Base-by-base conservation (phyloP, 208 protist species). In the Lotmaria passim region DNA sequence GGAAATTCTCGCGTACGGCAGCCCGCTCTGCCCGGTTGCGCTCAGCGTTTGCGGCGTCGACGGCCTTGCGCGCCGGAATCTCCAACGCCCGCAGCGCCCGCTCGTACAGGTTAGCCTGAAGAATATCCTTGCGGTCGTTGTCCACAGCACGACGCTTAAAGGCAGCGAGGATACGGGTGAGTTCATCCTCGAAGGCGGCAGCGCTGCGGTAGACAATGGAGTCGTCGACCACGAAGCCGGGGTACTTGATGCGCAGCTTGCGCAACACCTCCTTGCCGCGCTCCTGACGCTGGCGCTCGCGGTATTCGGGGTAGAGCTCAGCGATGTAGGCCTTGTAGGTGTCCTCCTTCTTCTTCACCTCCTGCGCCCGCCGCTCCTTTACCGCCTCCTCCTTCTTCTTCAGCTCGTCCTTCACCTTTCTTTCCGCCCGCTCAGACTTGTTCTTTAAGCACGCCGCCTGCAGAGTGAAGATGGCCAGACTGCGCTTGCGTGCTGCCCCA, bases 41-140 rank as follows among this genome's bases (percentile, higher is more conserved):
- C 59, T 90, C 86, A 7, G 74, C 79, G 52, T 93, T 83, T 31
- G 51, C 63, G 14, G 60, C 69, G 43, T 93, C 79, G 59, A 83
- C 51, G 44, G 69, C 79, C 55, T 82, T 83, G 57, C 86, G 83
- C 51, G 82, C 85, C 0, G 91, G 91, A 56, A 93, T 85, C 62
- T 96, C 88, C 21, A 84, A 38, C 38, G 79, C 73, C 34, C 87
- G 87, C 30, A 89, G 76, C 15, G 85, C 88, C 6, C 83, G 82
- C 69, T 96, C 86, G 75, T 87, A 85, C 41, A 93, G 75, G 65
- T 96, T 90, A 31, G 76, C 70, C 46, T 79, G 83, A 0, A 86
- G 79, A 39, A 80, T 83, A 41, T 94, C 91, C 33, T 75, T 71
- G 30, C 60, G 75, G 36, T 91, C 82, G 50, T 80, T 67, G 48